These are phyloP conservation scores for Nephelium lappaceum DNA, from an alignment of 345 rosid species.

Conservation along the genomic window DNA sequence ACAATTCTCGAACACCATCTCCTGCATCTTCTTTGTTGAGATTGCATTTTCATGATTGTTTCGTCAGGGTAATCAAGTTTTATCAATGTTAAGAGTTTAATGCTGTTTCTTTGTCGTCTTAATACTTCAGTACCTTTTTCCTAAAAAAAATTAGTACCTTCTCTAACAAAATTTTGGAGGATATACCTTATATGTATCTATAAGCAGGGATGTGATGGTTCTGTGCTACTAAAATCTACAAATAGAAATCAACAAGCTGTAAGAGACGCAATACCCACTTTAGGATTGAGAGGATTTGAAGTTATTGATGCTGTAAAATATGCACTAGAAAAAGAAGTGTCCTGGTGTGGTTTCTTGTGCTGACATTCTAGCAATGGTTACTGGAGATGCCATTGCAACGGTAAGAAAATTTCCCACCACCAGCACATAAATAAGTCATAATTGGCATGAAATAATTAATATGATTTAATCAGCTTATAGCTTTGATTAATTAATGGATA, in stretches of 20 bases:
- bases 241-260: slow-evolving; percentile 35
- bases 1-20: slow-evolving; percentile 36
- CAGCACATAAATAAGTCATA: neutral
- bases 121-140: no score
- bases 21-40: slow-evolving; percentile 49
- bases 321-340: slow-evolving; percentile 27
- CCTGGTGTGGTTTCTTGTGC: slow-evolving; percentile 39
- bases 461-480: no score
- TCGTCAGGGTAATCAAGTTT: slow-evolving; percentile 46
- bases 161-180: no score
- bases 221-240: slow-evolving; percentile 41
- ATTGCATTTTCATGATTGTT: slow-evolving; percentile 59
- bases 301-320: slow-evolving; percentile 51
- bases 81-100: neutral
- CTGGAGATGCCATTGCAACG: slow-evolving; percentile 39
- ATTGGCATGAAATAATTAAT: neutral
- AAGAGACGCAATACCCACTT: slow-evolving; percentile 42
- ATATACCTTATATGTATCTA: no score
- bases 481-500: neutral
- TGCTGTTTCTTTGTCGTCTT: neutral
- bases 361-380: slow-evolving; percentile 31
- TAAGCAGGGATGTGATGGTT: slow-evolving; percentile 56
- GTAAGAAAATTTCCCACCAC: slow-evolving; percentile 18
- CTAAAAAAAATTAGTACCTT: no score
- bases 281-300: slow-evolving; percentile 45